Evolutionary conservation across 192 early-diverging fungal species (phyloP), one percentile per base, ranked within the genome.

Genomic region (Cetraspora pellucida): DNA sequence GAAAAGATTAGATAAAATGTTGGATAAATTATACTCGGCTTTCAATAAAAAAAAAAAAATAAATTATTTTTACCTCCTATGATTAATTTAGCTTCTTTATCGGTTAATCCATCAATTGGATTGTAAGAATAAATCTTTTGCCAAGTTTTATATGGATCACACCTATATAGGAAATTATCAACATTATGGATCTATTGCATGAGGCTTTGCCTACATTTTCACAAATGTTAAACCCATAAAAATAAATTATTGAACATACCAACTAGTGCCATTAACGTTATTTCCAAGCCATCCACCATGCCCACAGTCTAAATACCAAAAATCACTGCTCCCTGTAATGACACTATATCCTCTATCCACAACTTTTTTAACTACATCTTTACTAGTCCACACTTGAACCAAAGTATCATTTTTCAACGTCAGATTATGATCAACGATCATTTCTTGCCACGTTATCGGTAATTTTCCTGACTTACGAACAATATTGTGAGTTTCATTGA

Each of bases 371-470:
- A 88, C 84, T 46, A 89, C 89, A 55, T 85, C 63, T 68, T 84
- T 80, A 47, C 86, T 85, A 45, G 88, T 90, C 91, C 93, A 93
- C 58, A 92, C 84, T 82, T 94, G 90, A 47, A 91, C 81, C 30
- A 92, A 80, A 14, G 85, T 88, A 66, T 90, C 86, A 73, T 94
- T 91, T 54, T 77, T 46, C 50, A 91, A 81, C 23, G 76, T 28
- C 58, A 87, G 81, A 28, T 84, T 78, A 72, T 85, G 84, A 55
- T 87, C 81, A 80, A 86, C 84, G 30, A 93, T 75, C 59, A 88
- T 84, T 78, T 95, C 95, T 78, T 95, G 92, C 95, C 95, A 96
- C 2, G 89, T 81, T 71, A 95, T 89, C 10, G 86, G 83, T 13
- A 77, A 83, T 74, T 90, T 91, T 13, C 83, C 77, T 14, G 78